phyloP scores from a whole-genome alignment of 73 alveolate genomes.

The Durusdinium trenchii region DNA sequence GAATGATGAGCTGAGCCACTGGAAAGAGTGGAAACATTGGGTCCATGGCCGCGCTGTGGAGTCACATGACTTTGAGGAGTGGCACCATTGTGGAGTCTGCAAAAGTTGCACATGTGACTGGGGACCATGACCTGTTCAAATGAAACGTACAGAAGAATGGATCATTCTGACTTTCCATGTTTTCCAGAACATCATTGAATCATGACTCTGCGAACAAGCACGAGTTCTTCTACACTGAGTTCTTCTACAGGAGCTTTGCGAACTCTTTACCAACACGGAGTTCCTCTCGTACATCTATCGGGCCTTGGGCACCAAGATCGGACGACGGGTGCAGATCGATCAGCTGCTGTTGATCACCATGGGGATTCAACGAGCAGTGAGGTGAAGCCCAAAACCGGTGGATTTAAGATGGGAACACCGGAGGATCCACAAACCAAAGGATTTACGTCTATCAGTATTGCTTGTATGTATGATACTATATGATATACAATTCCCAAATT shows the following conservation, averaged over 20 bases:
- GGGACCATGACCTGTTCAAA: not conserved
- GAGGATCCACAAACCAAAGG: too few species aligned
- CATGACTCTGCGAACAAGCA: too few species aligned
- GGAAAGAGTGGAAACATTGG: slow-evolving; percentile 94
- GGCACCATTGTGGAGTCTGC: not conserved
- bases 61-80: slow-evolving; percentile 86
- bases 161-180: too few species aligned
- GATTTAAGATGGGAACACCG: too few species aligned
- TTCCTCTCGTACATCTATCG: slow-evolving; percentile 84
- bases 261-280: slow-evolving; percentile 78
- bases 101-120: not conserved
- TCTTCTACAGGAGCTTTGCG: slow-evolving; percentile 42
- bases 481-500: too few species aligned
- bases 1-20: slow-evolving; percentile 61
- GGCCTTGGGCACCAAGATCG: slow-evolving; percentile 79
- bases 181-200: too few species aligned
- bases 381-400: too few species aligned
- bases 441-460: too few species aligned
- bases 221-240: not conserved
- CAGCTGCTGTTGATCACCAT: slow-evolving; percentile 69
- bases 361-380: too few species aligned
- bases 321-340: slow-evolving; percentile 79
- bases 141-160: too few species aligned
- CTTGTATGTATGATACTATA: too few species aligned
- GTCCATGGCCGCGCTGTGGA: slow-evolving; percentile 90